Conservation (phyloP, 345 rosid species). For the Jatropha curcas region DNA sequence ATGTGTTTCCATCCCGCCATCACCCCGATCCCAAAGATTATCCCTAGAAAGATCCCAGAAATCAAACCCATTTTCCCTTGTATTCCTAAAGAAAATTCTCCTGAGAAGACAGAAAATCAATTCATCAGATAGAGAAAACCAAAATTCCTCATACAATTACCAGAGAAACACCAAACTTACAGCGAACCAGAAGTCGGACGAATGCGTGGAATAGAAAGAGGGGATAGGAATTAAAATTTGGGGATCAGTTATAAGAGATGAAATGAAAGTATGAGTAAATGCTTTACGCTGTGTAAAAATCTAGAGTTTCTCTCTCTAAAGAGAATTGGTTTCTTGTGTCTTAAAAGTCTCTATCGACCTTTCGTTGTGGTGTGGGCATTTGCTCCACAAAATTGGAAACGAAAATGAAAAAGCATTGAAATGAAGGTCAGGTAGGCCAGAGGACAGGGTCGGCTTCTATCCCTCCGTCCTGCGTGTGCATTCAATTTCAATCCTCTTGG, state of each 20-base stretch:
- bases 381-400: slow-evolving; percentile 2
- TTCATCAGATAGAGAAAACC: not conserved
- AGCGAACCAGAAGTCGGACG: not conserved
- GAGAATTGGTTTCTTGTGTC: not conserved
- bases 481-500: not conserved
- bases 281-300: not conserved
- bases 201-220: not conserved
- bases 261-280: not conserved
- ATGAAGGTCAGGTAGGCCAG: slow-evolving; percentile 30
- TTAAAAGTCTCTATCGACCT: not conserved
- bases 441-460: not conserved
- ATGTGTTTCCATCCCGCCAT: slow-evolving; percentile 97
- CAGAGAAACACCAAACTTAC: not conserved
- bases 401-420: slow-evolving; percentile 17
- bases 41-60: slow-evolving; percentile 83
- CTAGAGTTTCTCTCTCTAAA: not conserved
- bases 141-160: not conserved
- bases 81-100: slow-evolving; percentile 2
- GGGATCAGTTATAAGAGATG: not conserved
- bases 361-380: not conserved
- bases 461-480: not conserved
- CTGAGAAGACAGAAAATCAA: not conserved
- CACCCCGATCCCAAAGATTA: slow-evolving; percentile 73
- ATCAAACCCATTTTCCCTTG: slow-evolving; percentile 78
- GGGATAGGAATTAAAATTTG: not conserved